A percentile compares a stretch with the other conserved stretches of the same genome.
Conservation (phyloP, 1,284 basidiomycete species). For the Malassezia sp. region DNA sequence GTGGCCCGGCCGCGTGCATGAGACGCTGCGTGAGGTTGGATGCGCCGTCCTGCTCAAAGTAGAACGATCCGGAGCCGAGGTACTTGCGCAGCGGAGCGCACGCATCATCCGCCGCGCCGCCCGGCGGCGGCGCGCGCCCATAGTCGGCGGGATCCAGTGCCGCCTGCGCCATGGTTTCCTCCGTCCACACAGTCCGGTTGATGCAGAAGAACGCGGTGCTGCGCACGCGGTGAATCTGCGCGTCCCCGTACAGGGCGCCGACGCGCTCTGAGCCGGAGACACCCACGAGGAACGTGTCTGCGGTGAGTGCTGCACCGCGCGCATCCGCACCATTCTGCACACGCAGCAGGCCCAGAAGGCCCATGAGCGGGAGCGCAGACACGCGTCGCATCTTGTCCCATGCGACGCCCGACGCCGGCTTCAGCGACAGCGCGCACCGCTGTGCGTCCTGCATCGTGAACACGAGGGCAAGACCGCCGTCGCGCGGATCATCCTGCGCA, state of each 20-base stretch:
- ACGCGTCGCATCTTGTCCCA: slow-evolving; percentile 7
- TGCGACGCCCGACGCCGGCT: not conserved
- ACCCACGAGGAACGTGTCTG: slow-evolving; percentile 34
- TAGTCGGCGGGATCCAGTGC: slow-evolving; percentile 12
- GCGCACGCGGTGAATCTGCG: slow-evolving; percentile 26
- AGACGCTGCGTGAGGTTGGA: slow-evolving; percentile 61
- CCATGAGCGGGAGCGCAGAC: slow-evolving; percentile 3
- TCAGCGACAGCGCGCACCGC: slow-evolving; percentile 6
- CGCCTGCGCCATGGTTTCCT: slow-evolving; percentile 15
- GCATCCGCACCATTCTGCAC: not conserved
- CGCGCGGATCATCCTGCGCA: slow-evolving; percentile 3
- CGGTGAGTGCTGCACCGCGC: not conserved
- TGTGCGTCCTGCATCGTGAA: slow-evolving; percentile 4
- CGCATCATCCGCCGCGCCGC: slow-evolving; percentile 59
- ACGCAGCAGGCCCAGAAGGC: slow-evolving; percentile 8
- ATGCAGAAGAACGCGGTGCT: slow-evolving; percentile 39
- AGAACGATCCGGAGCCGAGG: slow-evolving; percentile 80
- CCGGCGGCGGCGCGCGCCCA: slow-evolving; percentile 20
- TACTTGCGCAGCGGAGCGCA: slow-evolving; percentile 82
- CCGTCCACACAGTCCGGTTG: slow-evolving; percentile 32
- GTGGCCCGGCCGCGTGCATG: slow-evolving; percentile 25
- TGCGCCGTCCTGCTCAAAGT: slow-evolving; percentile 66
- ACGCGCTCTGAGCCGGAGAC: slow-evolving; percentile 27
- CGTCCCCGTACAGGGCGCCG: slow-evolving; percentile 24
- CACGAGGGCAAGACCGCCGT: not conserved